These are phyloP conservation scores for Cucurbita ficifolia DNA, from an alignment of 306 rosid genomes.

Conservation along the genomic window DNA sequence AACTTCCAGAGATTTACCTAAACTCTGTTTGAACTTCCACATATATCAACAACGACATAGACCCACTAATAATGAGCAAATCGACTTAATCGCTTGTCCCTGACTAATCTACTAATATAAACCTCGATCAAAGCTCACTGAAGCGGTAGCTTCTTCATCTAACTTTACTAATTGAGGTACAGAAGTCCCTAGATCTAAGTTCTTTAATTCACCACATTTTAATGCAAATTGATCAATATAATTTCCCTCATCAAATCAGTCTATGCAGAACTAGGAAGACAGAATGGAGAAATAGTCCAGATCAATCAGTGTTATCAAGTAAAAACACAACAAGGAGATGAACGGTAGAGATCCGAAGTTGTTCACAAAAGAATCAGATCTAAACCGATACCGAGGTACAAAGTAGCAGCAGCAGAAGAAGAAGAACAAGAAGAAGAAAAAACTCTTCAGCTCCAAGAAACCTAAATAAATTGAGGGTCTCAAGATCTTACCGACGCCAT, in stretches of 20 bases:
- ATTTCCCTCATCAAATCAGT: background rate
- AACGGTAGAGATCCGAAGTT: constrained; percentile 3
- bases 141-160: background rate
- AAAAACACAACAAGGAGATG: background rate
- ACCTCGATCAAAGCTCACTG: background rate
- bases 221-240: background rate
- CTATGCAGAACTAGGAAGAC: background rate
- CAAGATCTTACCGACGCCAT: constrained; percentile 84
- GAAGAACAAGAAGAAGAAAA: background rate
- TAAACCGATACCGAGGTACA: background rate
- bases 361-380: constrained; percentile 5
- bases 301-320: background rate
- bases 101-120: background rate
- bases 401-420: background rate
- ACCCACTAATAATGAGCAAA: background rate
- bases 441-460: background rate
- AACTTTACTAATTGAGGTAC: background rate
- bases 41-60: background rate
- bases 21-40: background rate
- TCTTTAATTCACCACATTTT: background rate
- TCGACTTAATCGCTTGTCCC: background rate
- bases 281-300: background rate
- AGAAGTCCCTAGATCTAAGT: background rate
- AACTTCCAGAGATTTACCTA: background rate
- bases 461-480: background rate